These are phyloP conservation scores for Boletus edulis DNA, from an alignment of 768 basidiomycete species.

Conservation along the genomic window DNA sequence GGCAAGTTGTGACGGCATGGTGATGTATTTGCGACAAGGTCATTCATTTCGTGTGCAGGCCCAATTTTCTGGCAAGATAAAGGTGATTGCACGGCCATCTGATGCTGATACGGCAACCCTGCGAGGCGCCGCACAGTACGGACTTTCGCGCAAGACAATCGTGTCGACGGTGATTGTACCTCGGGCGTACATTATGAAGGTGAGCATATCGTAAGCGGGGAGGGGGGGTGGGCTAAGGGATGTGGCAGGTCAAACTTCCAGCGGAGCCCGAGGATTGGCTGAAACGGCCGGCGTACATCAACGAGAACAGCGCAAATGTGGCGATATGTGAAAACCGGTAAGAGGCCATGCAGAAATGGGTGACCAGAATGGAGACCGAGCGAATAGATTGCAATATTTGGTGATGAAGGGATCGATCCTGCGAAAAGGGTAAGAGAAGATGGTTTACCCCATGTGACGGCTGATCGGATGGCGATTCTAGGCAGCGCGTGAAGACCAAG, in stretches of 20 bases:
- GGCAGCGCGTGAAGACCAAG: conserved; percentile 79
- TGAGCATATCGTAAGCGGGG: conserved; percentile 25
- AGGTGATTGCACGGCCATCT: conserved; percentile 75
- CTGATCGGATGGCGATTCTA: conserved; percentile 28
- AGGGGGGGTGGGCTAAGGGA: conserved; percentile 1
- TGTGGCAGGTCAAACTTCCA: conserved; percentile 81
- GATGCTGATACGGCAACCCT: conserved; percentile 89
- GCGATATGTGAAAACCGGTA: conserved; percentile 84
- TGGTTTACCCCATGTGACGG: conserved; percentile 14
- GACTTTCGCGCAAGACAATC: conserved; percentile 68
- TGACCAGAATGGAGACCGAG: conserved; percentile 14
- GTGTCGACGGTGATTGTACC: conserved; percentile 84
- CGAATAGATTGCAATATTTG: conserved; percentile 74
- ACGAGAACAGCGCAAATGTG: conserved; percentile 69
- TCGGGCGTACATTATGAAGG: conserved; percentile 85
- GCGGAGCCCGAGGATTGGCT: conserved; percentile 82
- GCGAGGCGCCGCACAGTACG: conserved; percentile 87
- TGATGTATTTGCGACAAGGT: not conserved
- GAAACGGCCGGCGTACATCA: conserved; percentile 85
- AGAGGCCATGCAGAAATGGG: conserved; percentile 10
- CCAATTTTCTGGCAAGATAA: conserved; percentile 62
- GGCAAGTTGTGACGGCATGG: conserved; percentile 38
- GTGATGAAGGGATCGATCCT: conserved; percentile 86
- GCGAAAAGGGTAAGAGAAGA: conserved; percentile 66
- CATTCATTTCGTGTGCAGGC: conserved; percentile 42